Evolutionary conservation across 169 alveolate species (phyloP).

Genomic region (Plasmodium cynomolgi): DNA sequence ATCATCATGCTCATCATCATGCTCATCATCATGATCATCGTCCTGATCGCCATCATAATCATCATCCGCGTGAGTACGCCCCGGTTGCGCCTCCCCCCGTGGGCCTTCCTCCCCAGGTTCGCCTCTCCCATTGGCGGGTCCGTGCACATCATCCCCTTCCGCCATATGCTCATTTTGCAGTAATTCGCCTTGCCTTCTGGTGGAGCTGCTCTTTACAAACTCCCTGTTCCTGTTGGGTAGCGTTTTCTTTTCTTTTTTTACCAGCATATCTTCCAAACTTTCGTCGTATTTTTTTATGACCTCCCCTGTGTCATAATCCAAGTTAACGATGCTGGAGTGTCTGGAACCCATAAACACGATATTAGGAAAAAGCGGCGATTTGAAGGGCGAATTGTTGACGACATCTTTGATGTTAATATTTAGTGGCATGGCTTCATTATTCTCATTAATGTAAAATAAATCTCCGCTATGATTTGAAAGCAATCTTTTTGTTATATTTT

Average conservation of each 20-base stretch:
- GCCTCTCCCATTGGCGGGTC: neutral
- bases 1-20: neutral
- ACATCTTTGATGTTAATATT: constrained; percentile 83
- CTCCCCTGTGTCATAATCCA: constrained; percentile 67
- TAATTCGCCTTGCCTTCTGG: neutral
- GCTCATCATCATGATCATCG: neutral
- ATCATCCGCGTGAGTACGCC: neutral
- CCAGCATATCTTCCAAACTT: neutral
- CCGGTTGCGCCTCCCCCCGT: neutral
- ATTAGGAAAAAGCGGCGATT: constrained; percentile 83
- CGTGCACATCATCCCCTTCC: neutral
- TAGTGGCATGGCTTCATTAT: constrained; percentile 75
- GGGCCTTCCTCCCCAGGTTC: neutral
- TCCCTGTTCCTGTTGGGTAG: constrained; percentile 7
- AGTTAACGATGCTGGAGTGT: constrained; percentile 77
- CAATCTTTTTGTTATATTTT: constrained; percentile 26
- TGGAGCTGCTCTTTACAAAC: neutral
- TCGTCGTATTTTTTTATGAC: constrained; percentile 61
- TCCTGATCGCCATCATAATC: neutral
- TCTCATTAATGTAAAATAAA: constrained; percentile 82
- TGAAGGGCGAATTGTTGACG: constrained; percentile 85
- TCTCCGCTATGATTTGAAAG: constrained; percentile 75
- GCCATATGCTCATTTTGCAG: neutral
- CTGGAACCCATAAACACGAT: constrained; percentile 84
- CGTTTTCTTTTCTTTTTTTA: neutral